Evolutionary conservation across 371 early-diverging fungal species (phyloP).

Genomic region (Nematocida major): DNA sequence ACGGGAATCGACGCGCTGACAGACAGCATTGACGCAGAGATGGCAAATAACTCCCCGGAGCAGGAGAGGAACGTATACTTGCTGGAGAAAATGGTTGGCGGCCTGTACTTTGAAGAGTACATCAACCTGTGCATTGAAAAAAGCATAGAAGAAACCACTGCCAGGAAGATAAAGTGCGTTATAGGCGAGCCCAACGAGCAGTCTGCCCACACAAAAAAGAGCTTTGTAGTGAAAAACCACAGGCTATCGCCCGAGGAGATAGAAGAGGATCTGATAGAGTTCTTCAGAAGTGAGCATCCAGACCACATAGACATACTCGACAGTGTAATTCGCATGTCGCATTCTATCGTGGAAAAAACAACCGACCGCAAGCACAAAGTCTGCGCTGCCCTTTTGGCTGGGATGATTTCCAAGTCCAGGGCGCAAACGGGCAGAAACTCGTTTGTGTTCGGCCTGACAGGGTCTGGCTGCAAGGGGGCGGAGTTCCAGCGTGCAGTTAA

Average conservation of each 20-base stretch:
- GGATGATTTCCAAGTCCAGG: not conserved
- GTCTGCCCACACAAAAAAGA: not conserved
- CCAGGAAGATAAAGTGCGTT: not conserved
- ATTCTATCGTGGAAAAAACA: not conserved
- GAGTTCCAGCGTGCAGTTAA: not conserved
- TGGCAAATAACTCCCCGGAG: not conserved
- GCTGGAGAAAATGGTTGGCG: conserved; percentile 41
- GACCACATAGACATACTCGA: not conserved
- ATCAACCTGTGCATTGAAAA: not conserved
- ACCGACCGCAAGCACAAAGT: not conserved
- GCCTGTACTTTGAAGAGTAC: conserved; percentile 40
- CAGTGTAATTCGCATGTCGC: not conserved
- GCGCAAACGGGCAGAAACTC: not conserved
- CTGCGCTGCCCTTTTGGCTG: not conserved
- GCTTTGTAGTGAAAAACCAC: not conserved
- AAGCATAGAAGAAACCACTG: not conserved
- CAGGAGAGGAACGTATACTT: not conserved
- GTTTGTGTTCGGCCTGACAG: not conserved
- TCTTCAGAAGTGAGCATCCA: not conserved
- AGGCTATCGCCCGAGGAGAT: not conserved
- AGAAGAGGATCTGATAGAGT: not conserved
- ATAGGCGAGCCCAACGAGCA: not conserved
- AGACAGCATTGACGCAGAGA: not conserved
- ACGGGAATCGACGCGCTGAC: not conserved
- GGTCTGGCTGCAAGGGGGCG: not conserved